phyloP scores from a whole-genome alignment of 805 yeast species.

The Brettanomyces custersianus region DNA sequence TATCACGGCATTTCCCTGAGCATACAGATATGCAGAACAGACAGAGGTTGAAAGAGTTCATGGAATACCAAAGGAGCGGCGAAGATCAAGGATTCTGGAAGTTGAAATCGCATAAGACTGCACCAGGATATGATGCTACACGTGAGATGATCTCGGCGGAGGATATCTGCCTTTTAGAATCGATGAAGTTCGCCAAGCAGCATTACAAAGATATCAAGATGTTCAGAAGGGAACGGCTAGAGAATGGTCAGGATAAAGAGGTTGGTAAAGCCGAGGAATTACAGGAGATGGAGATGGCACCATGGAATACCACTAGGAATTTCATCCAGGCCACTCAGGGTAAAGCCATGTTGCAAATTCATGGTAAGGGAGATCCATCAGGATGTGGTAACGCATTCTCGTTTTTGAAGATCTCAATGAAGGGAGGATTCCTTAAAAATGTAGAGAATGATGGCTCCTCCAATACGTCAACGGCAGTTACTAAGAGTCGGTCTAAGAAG shows the following conservation, averaged over 20 bases:
- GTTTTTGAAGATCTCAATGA: conserved; percentile 85
- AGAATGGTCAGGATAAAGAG: conserved; percentile 7
- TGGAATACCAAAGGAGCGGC: conserved; percentile 94
- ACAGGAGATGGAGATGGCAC: conserved; percentile 77
- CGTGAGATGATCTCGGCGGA: conserved; percentile 87
- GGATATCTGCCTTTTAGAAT: conserved; percentile 76
- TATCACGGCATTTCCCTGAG: conserved; percentile 89
- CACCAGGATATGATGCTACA: conserved; percentile 70
- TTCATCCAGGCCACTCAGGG: conserved; percentile 93
- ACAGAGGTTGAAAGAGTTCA: conserved; percentile 90
- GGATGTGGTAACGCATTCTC: conserved; percentile 87
- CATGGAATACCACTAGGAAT: conserved; percentile 91
- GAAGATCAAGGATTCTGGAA: conserved; percentile 96
- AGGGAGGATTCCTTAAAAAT: conserved; percentile 64
- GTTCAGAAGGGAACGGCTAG: conserved; percentile 32
- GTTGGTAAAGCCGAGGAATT: conserved; percentile 33
- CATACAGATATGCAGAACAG: conserved; percentile 96
- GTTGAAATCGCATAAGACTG: conserved; percentile 54
- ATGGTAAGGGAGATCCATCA: conserved; percentile 92
- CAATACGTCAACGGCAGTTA: conserved; percentile 16
- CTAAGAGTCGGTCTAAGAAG: conserved; percentile 9
- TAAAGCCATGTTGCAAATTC: conserved; percentile 90
- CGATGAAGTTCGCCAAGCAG: conserved; percentile 93
- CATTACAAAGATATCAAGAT: conserved; percentile 71
- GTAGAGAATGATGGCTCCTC: conserved; percentile 12